A percentile compares a stretch with the other conserved stretches of the same genome.
phyloP scores from a whole-genome alignment of 1,139 yeast species.

The Waltiozyma sp. region DNA sequence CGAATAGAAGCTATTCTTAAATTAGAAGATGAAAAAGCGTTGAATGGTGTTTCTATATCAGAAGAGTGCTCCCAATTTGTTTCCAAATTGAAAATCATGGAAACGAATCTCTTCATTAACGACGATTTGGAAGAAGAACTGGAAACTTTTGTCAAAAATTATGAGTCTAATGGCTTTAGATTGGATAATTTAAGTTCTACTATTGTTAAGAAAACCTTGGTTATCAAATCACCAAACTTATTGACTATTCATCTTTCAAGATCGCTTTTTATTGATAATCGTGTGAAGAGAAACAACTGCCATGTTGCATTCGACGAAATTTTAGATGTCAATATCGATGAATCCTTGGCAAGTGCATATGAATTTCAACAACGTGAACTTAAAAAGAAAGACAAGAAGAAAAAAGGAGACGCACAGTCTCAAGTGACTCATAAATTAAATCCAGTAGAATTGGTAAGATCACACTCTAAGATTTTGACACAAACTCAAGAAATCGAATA shows the following conservation, averaged over 20 bases:
- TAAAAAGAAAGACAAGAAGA: slow-evolving; percentile 7
- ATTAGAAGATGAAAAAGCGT: slow-evolving; percentile 16
- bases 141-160: slow-evolving; percentile 34
- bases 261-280: slow-evolving; percentile 64
- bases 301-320: slow-evolving; percentile 54
- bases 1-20: slow-evolving; percentile 39
- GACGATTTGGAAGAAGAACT: slow-evolving; percentile 42
- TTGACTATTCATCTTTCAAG: slow-evolving; percentile 74
- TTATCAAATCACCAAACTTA: slow-evolving; percentile 58
- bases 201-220: slow-evolving; percentile 52
- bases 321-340: slow-evolving; percentile 41
- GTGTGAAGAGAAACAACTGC: slow-evolving; percentile 67
- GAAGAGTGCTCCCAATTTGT: slow-evolving; percentile 16
- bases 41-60: slow-evolving; percentile 10
- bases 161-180: slow-evolving; percentile 33
- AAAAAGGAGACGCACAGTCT: slow-evolving; percentile 4
- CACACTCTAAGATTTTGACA: slow-evolving; percentile 13
- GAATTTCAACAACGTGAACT: slow-evolving; percentile 22
- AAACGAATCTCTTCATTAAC: slow-evolving; percentile 39
- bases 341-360: slow-evolving; percentile 33
- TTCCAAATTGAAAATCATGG: slow-evolving; percentile 22
- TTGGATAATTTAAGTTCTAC: slow-evolving; percentile 44
- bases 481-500: slow-evolving; percentile 18
- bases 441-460: slow-evolving; percentile 14
- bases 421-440: slow-evolving; percentile 12